Percentiles rank a stretch among this genome's conserved stretches.
These are phyloP conservation scores for Cornus controversa DNA, from an alignment of 148 eudicot species.

Conservation along the genomic window DNA sequence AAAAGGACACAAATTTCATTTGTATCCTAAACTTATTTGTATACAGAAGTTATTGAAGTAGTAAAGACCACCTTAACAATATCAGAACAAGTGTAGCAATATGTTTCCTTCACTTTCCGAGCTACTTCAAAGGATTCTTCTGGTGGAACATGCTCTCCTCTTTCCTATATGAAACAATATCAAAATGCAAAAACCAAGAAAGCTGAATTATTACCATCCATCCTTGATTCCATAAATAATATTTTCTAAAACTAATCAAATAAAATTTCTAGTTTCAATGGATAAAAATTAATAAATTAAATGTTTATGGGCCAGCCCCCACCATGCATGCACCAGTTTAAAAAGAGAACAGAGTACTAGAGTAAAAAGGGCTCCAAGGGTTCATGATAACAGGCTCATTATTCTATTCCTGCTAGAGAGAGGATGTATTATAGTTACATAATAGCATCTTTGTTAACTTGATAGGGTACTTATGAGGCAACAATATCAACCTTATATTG, in stretches of 20 bases:
- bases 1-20: neutral
- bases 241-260: neutral
- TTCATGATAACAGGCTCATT: neutral
- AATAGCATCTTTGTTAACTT: neutral
- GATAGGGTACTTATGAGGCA: neutral
- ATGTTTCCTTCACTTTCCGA: constrained; percentile 91
- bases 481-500: neutral
- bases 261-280: neutral
- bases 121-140: constrained; percentile 98
- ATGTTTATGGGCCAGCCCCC: neutral
- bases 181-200: constrained; percentile 4
- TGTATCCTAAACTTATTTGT: neutral
- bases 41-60: neutral
- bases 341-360: neutral
- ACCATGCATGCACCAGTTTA: neutral
- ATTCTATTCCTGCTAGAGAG: neutral
- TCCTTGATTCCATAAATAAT: neutral
- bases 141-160: constrained; percentile 95
- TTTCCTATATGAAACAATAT: constrained; percentile 61
- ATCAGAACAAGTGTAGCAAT: constrained; percentile 93
- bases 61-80: constrained; percentile 72
- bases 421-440: neutral
- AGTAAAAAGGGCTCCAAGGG: neutral
- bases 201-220: neutral
- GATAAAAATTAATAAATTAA: neutral